A percentile compares a stretch with the other conserved stretches of the same genome.
Conservation (phyloP, 2,329 filamentous ascomycete genomes). For the Dothistroma septosporum region DNA sequence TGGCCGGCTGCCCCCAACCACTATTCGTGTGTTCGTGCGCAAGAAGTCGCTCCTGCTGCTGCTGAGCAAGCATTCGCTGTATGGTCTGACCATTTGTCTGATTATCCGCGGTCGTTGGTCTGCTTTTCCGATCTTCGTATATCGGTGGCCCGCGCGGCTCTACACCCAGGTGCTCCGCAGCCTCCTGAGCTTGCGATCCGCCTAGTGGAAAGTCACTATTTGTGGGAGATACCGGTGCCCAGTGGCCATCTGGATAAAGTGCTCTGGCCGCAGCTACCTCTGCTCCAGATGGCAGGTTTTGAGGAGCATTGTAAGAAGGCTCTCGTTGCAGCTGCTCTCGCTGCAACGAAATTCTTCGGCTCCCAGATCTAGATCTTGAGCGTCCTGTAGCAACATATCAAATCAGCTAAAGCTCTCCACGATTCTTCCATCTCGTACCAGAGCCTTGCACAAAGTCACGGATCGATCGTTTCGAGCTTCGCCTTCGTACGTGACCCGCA, state of each 20-base stretch:
- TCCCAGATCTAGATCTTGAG: background rate
- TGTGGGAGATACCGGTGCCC: background rate
- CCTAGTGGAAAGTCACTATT: background rate
- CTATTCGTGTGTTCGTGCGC: background rate
- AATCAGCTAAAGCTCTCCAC: background rate
- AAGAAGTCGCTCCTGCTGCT: background rate
- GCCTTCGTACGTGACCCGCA: background rate
- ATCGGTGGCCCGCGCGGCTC: background rate
- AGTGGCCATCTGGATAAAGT: constrained; percentile 2
- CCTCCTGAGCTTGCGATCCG: background rate
- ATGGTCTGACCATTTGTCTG: background rate
- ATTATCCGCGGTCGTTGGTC: background rate
- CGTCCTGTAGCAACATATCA: background rate
- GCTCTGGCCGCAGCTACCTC: constrained; percentile 1
- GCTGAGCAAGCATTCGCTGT: background rate
- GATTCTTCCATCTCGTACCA: background rate
- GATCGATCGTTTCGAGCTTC: constrained; percentile 1
- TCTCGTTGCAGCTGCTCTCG: background rate
- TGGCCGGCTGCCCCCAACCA: background rate
- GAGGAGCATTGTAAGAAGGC: background rate
- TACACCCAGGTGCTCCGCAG: background rate
- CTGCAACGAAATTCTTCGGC: background rate
- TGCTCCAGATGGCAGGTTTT: background rate
- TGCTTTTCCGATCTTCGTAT: background rate
- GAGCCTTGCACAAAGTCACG: constrained; percentile 46